Evolutionary conservation across 2,329 filamentous ascomycete species (phyloP).

Genomic region (Tolypocladium inflatum): DNA sequence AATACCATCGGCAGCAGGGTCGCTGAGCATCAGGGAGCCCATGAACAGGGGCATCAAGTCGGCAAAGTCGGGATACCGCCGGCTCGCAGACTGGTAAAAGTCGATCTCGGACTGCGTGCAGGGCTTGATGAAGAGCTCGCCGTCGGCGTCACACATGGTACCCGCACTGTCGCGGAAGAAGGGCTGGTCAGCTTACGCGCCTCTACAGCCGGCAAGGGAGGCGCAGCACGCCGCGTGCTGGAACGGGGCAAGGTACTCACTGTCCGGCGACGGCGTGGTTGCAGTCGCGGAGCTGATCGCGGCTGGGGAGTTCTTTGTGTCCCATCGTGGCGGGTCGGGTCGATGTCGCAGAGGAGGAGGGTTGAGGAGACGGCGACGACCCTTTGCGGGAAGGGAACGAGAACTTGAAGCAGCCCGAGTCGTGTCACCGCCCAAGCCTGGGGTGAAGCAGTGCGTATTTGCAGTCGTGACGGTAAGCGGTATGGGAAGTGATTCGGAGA

Average conservation of each 20-base stretch:
- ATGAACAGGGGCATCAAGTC: slow-evolving; percentile 78
- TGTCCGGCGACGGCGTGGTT: slow-evolving; percentile 75
- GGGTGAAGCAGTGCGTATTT: neutral
- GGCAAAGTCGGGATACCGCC: slow-evolving; percentile 62
- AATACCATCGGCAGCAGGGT: slow-evolving; percentile 37
- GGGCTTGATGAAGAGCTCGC: slow-evolving; percentile 86
- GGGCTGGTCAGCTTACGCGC: neutral
- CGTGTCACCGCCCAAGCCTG: neutral
- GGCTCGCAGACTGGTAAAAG: slow-evolving; percentile 71
- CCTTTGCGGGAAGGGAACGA: neutral
- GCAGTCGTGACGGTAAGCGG: neutral
- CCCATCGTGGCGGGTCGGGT: slow-evolving; percentile 11
- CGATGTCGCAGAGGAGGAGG: neutral
- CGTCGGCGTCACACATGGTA: slow-evolving; percentile 74
- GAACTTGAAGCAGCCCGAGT: neutral
- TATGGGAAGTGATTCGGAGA: neutral
- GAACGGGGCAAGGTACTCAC: slow-evolving; percentile 40
- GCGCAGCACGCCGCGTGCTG: neutral
- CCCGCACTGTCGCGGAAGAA: slow-evolving; percentile 57
- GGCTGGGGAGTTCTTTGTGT: slow-evolving; percentile 38
- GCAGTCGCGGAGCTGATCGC: slow-evolving; percentile 57
- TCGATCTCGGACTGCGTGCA: slow-evolving; percentile 77
- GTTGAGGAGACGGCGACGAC: neutral
- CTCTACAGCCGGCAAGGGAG: neutral
- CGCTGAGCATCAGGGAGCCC: slow-evolving; percentile 65